Base-by-base conservation (phyloP, 192 early-diverging fungal species). In the Entophlyctis luteolus region DNA sequence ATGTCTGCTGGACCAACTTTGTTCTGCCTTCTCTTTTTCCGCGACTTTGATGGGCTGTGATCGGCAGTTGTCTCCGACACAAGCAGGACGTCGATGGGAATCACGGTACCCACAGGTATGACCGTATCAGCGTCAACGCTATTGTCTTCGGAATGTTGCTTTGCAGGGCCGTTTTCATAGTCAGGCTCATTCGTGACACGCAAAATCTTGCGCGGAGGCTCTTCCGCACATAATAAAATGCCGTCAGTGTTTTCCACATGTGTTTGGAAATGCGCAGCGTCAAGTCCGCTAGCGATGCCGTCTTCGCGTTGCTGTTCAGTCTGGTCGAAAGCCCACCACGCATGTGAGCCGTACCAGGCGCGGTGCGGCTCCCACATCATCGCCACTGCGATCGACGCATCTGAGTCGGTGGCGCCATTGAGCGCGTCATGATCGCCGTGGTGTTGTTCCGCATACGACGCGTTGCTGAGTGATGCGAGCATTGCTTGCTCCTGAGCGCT, bases 301-400 rank as follows among this genome's bases (percentile, higher is more conserved):
- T n/a, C 33, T 42, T 22, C 42, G 27, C 12, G n/a, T 18, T 42
- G 14, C 12, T 37, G 42, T 25, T 59, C 38, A 6, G 16, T 14
- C 54, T 70, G 68, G 36, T 70, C 68, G 48, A 48, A 62, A 14
- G 48, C 37, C 47, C 58, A 70, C 68, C 68, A 70, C 22, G 28
- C 57, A 36, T 62, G 25, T 22, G 14, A 8, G 23, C 58, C 57
- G 36, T 70, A 70, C 12, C 22, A 34, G 29, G 32, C 22, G 6
- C 58, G 56, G 31, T 70, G 4, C 12, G 68, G 58, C 31, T 70
- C 68, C 68, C 68, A 70, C 32, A 48, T 34, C 16, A 23, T 16
- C 16, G 55, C 53, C 4, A 68, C 39, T 20, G 67, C 67, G 46
- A 38, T 56, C 46, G 22, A 2, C 25, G 18, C 10, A 49, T 29